phyloP scores from a whole-genome alignment of 192 early-diverging fungal species.

The Umbelopsis sp. region DNA sequence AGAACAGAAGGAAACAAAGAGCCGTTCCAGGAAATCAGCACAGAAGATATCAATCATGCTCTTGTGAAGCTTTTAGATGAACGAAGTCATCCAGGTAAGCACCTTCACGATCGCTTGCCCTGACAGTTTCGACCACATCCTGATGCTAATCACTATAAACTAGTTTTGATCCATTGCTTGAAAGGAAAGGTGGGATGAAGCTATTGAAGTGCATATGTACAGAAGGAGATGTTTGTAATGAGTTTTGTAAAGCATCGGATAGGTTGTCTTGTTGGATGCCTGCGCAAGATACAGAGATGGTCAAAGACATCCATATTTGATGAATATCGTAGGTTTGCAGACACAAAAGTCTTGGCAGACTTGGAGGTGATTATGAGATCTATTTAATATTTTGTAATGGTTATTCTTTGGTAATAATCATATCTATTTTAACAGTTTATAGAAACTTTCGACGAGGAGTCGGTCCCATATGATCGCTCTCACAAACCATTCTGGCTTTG shows the following conservation, averaged over 20 bases:
- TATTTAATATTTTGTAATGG: neutral
- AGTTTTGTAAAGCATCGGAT: slow-evolving; percentile 71
- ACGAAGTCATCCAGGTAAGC: slow-evolving; percentile 51
- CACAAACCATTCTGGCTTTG: slow-evolving; percentile 56
- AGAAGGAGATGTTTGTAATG: neutral
- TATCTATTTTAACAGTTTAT: slow-evolving; percentile 44
- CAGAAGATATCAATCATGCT: slow-evolving; percentile 52
- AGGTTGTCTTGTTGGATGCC: slow-evolving; percentile 91
- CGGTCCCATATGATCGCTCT: slow-evolving; percentile 45
- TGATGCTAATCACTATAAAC: neutral
- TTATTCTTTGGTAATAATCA: neutral
- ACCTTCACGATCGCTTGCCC: neutral
- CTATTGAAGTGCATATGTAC: neutral
- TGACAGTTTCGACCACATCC: neutral
- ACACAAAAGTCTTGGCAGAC: slow-evolving; percentile 87
- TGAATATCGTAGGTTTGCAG: slow-evolving; percentile 94
- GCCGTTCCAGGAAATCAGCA: slow-evolving; percentile 61
- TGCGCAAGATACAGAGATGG: slow-evolving; percentile 94
- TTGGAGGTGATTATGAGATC: slow-evolving; percentile 72
- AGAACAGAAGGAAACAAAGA: slow-evolving; percentile 88
- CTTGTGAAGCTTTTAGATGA: slow-evolving; percentile 53
- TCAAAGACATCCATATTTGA: slow-evolving; percentile 96
- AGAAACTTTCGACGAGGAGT: slow-evolving; percentile 51
- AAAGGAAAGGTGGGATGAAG: slow-evolving; percentile 79
- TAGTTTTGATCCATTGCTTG: slow-evolving; percentile 89